Percentiles rank a stretch among this genome's conserved stretches.
These are phyloP conservation scores for Pleodorina starrii DNA, from an alignment of 139 green algal genomes.

Conservation along the genomic window DNA sequence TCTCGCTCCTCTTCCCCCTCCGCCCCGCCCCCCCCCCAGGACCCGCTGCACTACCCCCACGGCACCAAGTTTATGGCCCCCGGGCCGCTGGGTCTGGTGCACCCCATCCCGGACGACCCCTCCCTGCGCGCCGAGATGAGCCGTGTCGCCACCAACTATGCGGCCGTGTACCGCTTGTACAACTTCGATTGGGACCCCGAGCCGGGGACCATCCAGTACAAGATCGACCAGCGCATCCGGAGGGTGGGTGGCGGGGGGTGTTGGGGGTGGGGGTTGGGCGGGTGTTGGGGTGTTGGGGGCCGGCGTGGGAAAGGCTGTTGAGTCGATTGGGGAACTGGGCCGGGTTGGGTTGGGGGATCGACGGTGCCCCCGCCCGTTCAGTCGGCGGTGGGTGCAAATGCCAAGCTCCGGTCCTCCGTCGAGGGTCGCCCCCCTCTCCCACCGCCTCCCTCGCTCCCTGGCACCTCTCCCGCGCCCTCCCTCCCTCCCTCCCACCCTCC, in stretches of 20 bases:
- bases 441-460: too few relatives aligned
- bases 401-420: background rate
- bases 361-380: too few relatives aligned
- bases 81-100: slow-evolving; percentile 85
- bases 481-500: too few relatives aligned
- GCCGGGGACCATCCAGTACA: slow-evolving; percentile 78
- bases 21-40: slow-evolving; percentile 62
- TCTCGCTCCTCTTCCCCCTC: too few relatives aligned
- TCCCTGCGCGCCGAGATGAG: slow-evolving; percentile 78
- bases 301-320: background rate
- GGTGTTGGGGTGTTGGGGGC: background rate
- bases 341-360: too few relatives aligned
- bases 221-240: slow-evolving; percentile 67
- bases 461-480: too few relatives aligned
- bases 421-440: too few relatives aligned
- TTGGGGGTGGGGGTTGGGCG: background rate
- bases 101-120: slow-evolving; percentile 81
- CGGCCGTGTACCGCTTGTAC: slow-evolving; percentile 73
- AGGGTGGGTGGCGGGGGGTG: slow-evolving; percentile 13
- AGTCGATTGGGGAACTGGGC: background rate
- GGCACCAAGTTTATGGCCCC: slow-evolving; percentile 89
- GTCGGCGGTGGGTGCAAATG: background rate
- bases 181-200: slow-evolving; percentile 84
- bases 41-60: slow-evolving; percentile 94
- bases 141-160: slow-evolving; percentile 65